Evolutionary conservation across 805 yeast genomes (phyloP).

Genomic region (Wickerhamomyces canadensis): DNA sequence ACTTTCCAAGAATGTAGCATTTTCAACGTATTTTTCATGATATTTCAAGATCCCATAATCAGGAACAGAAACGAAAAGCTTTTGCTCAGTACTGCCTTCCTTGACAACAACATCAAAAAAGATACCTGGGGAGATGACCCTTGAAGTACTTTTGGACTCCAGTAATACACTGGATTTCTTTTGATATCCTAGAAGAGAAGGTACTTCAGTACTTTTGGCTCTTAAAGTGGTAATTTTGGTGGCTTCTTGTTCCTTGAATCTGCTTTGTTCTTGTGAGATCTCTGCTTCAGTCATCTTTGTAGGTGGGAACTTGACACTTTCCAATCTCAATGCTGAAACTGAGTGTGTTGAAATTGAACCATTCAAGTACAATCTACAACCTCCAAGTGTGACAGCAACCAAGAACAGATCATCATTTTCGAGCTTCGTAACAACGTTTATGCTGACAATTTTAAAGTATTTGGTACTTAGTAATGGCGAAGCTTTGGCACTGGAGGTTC

Average conservation of each 20-base stretch:
- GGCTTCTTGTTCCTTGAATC: slow-evolving; percentile 25
- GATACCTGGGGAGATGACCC: slow-evolving; percentile 79
- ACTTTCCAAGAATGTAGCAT: slow-evolving; percentile 66
- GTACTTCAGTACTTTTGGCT: slow-evolving; percentile 20
- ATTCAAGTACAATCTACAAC: slow-evolving; percentile 66
- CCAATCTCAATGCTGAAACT: slow-evolving; percentile 36
- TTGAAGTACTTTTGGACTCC: slow-evolving; percentile 50
- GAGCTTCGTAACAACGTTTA: slow-evolving; percentile 51
- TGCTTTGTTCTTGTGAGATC: slow-evolving; percentile 17
- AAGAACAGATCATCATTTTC: slow-evolving; percentile 70
- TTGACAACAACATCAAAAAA: slow-evolving; percentile 58
- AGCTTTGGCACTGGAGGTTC: slow-evolving; percentile 40
- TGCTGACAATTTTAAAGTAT: slow-evolving; percentile 53
- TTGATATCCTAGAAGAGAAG: slow-evolving; percentile 39
- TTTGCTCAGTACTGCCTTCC: slow-evolving; percentile 26
- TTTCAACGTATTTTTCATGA: slow-evolving; percentile 67
- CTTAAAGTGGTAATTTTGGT: slow-evolving; percentile 26
- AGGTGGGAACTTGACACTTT: slow-evolving; percentile 65
- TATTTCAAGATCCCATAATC: slow-evolving; percentile 82
- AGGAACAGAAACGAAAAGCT: slow-evolving; percentile 69
- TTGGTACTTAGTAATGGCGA: slow-evolving; percentile 54
- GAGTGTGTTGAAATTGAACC: slow-evolving; percentile 31
- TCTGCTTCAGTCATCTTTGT: slow-evolving; percentile 35
- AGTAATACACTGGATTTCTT: slow-evolving; percentile 51
- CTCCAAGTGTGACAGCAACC: slow-evolving; percentile 75